Conservation (phyloP, 805 yeast genomes). For the Torulaspora quercuum region DNA sequence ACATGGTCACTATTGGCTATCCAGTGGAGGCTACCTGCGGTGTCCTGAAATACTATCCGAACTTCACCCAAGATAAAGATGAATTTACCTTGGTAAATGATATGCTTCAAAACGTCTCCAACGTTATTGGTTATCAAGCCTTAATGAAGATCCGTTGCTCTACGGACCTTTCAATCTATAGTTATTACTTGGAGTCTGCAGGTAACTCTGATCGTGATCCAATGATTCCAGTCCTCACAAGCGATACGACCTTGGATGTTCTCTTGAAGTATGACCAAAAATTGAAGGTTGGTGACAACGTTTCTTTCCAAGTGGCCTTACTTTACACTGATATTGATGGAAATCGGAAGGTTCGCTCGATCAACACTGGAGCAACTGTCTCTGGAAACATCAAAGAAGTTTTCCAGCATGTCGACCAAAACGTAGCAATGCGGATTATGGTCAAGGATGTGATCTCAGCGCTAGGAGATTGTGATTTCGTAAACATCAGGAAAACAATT, state of each 20-base stretch:
- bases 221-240: conserved; percentile 58
- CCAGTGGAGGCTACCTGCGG: conserved; percentile 74
- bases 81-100: conserved; percentile 62
- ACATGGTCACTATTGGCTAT: conserved; percentile 67
- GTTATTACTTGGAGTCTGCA: conserved; percentile 63
- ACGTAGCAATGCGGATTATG: conserved; percentile 52
- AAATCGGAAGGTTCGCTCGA: conserved; percentile 76
- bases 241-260: conserved; percentile 65
- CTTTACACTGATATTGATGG: conserved; percentile 80
- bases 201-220: conserved; percentile 54
- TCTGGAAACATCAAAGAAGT: conserved; percentile 70
- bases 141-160: conserved; percentile 84
- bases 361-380: conserved; percentile 77
- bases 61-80: conserved; percentile 66
- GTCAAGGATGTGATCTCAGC: conserved; percentile 47
- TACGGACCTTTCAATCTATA: conserved; percentile 74
- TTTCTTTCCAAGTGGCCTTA: conserved; percentile 87
- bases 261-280: conserved; percentile 75
- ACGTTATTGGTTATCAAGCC: conserved; percentile 69
- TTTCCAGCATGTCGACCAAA: conserved; percentile 77
- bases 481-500: conserved; percentile 51
- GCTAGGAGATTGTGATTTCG: conserved; percentile 43
- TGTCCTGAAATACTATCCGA: conserved; percentile 55
- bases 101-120: conserved; percentile 48
- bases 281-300: conserved; percentile 60